Conservation (phyloP, 768 basidiomycete genomes). For the Mycena filopes region DNA sequence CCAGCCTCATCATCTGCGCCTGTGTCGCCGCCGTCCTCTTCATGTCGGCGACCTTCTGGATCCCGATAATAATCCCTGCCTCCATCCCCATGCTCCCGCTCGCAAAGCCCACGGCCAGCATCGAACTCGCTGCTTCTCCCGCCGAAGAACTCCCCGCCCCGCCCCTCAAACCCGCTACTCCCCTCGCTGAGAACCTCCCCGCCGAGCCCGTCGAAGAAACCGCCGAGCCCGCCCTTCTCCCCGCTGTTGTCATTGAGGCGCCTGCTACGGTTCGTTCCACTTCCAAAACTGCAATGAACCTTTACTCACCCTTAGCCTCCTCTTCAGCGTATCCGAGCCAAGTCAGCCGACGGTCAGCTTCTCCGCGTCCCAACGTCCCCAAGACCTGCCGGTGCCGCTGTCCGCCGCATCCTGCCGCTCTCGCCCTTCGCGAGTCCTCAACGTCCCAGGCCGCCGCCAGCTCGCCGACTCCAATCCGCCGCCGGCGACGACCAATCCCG, state of each 20-base stretch:
- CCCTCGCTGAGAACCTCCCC: too few relatives aligned
- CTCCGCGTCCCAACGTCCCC: background rate
- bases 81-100: too few relatives aligned
- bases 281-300: background rate
- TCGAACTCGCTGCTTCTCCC: too few relatives aligned
- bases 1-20: too few relatives aligned
- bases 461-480: background rate
- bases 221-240: background rate
- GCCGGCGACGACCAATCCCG: background rate
- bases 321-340: background rate
- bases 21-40: too few relatives aligned
- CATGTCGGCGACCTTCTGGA: too few relatives aligned
- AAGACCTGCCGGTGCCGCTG: background rate
- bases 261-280: background rate
- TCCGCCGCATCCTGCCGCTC: background rate
- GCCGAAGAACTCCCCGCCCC: too few relatives aligned
- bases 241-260: background rate
- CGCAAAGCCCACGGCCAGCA: too few relatives aligned
- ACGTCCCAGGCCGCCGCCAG: background rate
- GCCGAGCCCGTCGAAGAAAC: background rate
- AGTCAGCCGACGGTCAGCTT: background rate
- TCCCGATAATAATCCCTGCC: too few relatives aligned
- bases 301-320: background rate
- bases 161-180: too few relatives aligned
- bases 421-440: background rate